Evolutionary conservation across 257 asterid genomes (phyloP), one percentile per base, ranked within the genome.

Genomic region (Ballota nigra): DNA sequence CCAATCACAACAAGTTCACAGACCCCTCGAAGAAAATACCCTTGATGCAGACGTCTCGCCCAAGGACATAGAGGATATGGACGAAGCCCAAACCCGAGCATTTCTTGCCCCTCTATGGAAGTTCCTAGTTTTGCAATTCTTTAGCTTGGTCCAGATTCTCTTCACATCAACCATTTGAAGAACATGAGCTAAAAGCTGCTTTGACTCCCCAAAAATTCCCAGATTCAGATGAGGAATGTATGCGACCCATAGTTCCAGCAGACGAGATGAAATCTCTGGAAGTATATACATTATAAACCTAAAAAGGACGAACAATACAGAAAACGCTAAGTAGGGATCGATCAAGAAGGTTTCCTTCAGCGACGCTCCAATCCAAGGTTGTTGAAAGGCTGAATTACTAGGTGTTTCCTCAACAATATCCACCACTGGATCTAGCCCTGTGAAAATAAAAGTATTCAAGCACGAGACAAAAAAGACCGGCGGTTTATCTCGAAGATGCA

Each of bases 11-110:
- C 80, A 60, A 38, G 36, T 64, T 79, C 61, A 69, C 61, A 43
- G 53, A 41, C 68, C 79, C 55, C 80, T 79, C 2, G 84, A 75
- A 28, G 85, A 38, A 53, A 85, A 77, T 62, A 77, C 66, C 77
- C 87, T 76, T 5, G 92, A 66, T 4, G 86, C 71, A 28, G 96
- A 83, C 0, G 92, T 63, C 79, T 84, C 82, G 8, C 92, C 92
- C 65, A 89, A 68, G 3, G 96, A 87, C 18, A 90, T 88, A 2
- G 96, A 92, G 47, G 98, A 87, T 78, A 92, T 70, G 12, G 98
- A 92, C 0, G 96, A 92, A 6, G 98, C 98, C 98, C 96, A 92
- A 31, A 86, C 92, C 58, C 86, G 80, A 64, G 97, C 98, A 71
- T 79, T 92, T 75, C 86, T 76, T 11, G 96, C 96, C 23, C 98